Base-by-base conservation (phyloP, 2,329 filamentous ascomycete genomes). In the Ophiostoma himal-ulmi region DNA sequence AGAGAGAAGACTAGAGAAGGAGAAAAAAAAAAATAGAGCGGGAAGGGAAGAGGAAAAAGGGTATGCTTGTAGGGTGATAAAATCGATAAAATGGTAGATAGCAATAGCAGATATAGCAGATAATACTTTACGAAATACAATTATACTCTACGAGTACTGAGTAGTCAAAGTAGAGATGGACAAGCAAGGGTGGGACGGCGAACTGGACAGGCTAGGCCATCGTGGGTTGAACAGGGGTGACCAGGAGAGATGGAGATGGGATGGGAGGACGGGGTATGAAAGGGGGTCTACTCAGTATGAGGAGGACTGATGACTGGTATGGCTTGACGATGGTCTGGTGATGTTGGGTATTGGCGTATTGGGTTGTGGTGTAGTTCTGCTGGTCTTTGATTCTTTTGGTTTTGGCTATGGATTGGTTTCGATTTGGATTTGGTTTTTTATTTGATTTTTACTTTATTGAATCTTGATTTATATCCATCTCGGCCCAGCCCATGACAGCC, bases 11-110 rank as follows among this genome's bases (percentile, higher is more conserved):
- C 48, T 7, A 26, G 52, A 26, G 34, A 11, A 7, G 22, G 7
- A 44, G 34, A 8, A 71, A 48, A 69, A 67, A 68, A 41, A 52
- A 36, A 67, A 70, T 20, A 54, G 37, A 57, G 37, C 37, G 17
- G 20, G 57, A 69, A 39, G 68, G 62, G 37, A 68, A 36, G 44
- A 68, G 7, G 48, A 17, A 54, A 48, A 52, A 36, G 7, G 34
- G 62, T 17, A 62, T 48, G 44, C 44, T n/a, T n/a, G 37, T 6
- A n/a, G 11, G 36, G 36, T 39, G 34, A 65, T 37, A 65, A 60
- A 62, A 52, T 52, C 66, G 65, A 48, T 39, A 39, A 69, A 66
- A 41, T 52, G 44, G 44, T 65, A 68, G 30, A 62, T 17, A 11
- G 22, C 7, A 26, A n/a, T 8, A 57, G 44, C n/a, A 14, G 10